A percentile compares a stretch with the other conserved stretches of the same genome.
Evolutionary conservation across 1,284 basidiomycete species (phyloP).

Genomic region (Cutaneotrichosporon dermatis): DNA sequence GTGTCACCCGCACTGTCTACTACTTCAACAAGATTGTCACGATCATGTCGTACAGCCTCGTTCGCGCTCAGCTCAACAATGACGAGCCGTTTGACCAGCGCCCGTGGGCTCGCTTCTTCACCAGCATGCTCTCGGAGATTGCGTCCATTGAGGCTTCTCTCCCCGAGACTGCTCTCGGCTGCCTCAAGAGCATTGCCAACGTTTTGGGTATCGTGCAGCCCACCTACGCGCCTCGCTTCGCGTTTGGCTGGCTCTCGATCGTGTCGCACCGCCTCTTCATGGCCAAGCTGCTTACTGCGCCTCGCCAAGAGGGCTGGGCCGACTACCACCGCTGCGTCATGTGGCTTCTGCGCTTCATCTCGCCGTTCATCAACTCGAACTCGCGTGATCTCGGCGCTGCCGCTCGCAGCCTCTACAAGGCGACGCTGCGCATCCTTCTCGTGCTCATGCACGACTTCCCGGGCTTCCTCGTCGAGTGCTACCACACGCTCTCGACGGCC

Average conservation of each 20-base stretch:
- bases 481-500: conserved; percentile 89
- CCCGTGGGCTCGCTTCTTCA: conserved; percentile 98
- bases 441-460: conserved; percentile 98
- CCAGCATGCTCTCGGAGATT: conserved; percentile 88
- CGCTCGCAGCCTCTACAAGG: conserved; percentile 85
- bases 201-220: conserved; percentile 95
- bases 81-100: conserved; percentile 90
- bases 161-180: conserved; percentile 79
- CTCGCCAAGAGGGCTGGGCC: conserved; percentile 65
- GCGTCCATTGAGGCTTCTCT: conserved; percentile 76
- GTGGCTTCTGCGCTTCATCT: conserved; percentile 88
- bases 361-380: conserved; percentile 75
- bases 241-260: conserved; percentile 96
- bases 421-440: conserved; percentile 83
- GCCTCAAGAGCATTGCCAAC: conserved; percentile 85
- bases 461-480: conserved; percentile 94
- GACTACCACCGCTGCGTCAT: conserved; percentile 92
- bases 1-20: conserved; percentile 88
- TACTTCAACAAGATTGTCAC: conserved; percentile 97
- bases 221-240: conserved; percentile 93
- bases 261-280: conserved; percentile 96
- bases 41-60: conserved; percentile 92
- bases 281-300: conserved; percentile 75
- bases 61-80: conserved; percentile 91
- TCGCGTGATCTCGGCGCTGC: conserved; percentile 70